Base-by-base conservation (phyloP, 2,329 filamentous ascomycete genomes). In the Aspergillus ibericus region DNA sequence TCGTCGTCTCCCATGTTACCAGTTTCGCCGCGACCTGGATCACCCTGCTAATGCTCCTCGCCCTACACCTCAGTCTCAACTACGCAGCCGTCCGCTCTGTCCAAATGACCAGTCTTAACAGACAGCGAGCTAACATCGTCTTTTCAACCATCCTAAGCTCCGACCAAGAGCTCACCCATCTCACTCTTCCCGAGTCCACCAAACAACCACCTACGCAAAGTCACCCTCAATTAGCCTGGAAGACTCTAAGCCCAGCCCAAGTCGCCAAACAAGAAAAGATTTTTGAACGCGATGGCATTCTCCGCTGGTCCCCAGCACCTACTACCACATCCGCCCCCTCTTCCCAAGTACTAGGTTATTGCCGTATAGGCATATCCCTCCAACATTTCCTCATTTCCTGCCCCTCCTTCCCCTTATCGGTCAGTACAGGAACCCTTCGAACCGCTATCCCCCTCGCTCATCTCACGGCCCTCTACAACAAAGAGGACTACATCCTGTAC, bases 41-140 rank as follows among this genome's bases (percentile, higher is more conserved):
- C 48, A 81, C 88, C 58, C 86, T 96, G 77, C 76, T 93, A 0
- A 62, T 85, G 2, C 83, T 98, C 18, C 83, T 97, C 15, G 79
- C 85, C 12, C 78, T 90, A 6, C 95, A 98, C 74, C 82, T 98
- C 6, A 84, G 82, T 70, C 92, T 90, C 67, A 98, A 98, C 74
- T 93, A 96, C 74, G 82, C 86, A 34, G 95, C 92, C 42, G 93
- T 99, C 5, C 83, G 88, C 61, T 83, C 89, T 50, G 93, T 99
- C 15, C 87, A 86, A 71, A 91, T 98, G 88, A 84, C 85, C 38
- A 91, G 86, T 6, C 81, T 98, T 35, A 98, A 96, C 76, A 84
- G 91, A 20, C 93, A 98, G 74, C 85, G 95, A 35, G 90, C 92
- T 1, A 91, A 88, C 49, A 86, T 97, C 18, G 80, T 96, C 1